Evolutionary conservation across 1,139 yeast genomes (phyloP).

Genomic region (Citeromyces hawaiiensis): DNA sequence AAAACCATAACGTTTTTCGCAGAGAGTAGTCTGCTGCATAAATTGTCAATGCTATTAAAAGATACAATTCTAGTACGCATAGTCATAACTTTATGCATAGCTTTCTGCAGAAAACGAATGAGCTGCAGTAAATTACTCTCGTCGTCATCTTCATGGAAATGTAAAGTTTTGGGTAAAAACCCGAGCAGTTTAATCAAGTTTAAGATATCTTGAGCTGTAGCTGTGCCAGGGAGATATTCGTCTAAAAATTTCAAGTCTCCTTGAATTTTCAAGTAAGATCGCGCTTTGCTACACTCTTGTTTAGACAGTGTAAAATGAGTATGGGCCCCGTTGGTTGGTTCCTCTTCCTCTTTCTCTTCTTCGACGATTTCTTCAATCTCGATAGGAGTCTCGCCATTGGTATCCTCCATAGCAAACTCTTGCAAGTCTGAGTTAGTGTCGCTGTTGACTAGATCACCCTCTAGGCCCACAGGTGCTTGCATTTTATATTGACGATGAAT

Average conservation of each 20-base stretch:
- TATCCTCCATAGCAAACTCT: no score
- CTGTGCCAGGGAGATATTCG: constrained; percentile 44
- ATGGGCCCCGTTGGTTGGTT: constrained; percentile 7
- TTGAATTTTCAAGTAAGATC: constrained; percentile 42
- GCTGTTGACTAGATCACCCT: no score
- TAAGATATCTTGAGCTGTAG: constrained; percentile 39
- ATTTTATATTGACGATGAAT: no score
- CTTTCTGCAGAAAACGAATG: constrained; percentile 38
- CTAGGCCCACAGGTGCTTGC: no score
- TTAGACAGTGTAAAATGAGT: constrained; percentile 15
- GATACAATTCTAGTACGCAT: constrained; percentile 38
- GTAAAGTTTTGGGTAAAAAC: constrained; percentile 28
- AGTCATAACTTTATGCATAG: constrained; percentile 44
- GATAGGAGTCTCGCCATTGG: no score
- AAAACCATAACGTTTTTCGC: constrained; percentile 62
- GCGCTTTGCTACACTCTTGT: constrained; percentile 32
- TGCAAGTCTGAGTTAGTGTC: no score
- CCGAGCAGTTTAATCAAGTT: constrained; percentile 37
- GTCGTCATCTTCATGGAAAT: constrained; percentile 19
- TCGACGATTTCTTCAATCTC: constrained; percentile 3
- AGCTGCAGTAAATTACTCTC: constrained; percentile 32
- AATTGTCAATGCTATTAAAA: constrained; percentile 48
- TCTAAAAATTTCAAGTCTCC: constrained; percentile 43
- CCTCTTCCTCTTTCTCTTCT: constrained; percentile 3
- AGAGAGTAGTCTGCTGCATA: constrained; percentile 33